phyloP scores from a whole-genome alignment of 2,329 filamentous ascomycete species.

The Leptodontidium sp. region DNA sequence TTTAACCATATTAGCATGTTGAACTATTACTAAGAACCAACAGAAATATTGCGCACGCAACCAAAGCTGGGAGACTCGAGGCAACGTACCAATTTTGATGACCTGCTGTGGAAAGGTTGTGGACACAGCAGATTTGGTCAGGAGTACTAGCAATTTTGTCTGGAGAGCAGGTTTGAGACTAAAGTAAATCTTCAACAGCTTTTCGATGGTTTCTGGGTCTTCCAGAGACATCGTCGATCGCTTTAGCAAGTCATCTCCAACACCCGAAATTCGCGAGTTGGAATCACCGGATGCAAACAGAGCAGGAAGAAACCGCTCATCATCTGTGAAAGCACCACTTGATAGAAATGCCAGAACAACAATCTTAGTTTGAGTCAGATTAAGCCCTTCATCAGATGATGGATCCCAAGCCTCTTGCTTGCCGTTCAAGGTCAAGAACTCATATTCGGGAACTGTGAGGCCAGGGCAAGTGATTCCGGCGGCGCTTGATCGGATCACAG shows the following conservation, averaged over 20 bases:
- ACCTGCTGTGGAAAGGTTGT: conserved; percentile 75
- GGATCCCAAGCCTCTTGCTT: conserved; percentile 76
- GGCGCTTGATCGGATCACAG: conserved; percentile 52
- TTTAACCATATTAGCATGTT: not conserved
- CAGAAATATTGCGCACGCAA: not conserved
- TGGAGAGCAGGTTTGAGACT: conserved; percentile 76
- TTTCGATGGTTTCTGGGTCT: conserved; percentile 65
- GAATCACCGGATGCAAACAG: conserved; percentile 84
- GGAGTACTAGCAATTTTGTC: conserved; percentile 76
- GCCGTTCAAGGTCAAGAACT: conserved; percentile 71
- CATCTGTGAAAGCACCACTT: conserved; percentile 85
- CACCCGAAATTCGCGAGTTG: conserved; percentile 81
- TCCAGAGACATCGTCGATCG: conserved; percentile 79
- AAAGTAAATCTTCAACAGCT: conserved; percentile 78
- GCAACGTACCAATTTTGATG: conserved; percentile 57
- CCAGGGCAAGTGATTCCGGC: conserved; percentile 57
- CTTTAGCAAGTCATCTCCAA: conserved; percentile 91
- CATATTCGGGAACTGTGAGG: conserved; percentile 69
- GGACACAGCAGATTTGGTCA: conserved; percentile 79
- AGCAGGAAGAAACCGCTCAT: conserved; percentile 84
- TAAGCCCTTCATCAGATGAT: conserved; percentile 65
- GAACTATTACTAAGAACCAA: not conserved
- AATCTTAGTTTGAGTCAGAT: conserved; percentile 74
- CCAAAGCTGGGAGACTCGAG: not conserved
- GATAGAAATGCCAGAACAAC: conserved; percentile 76